Conservation (phyloP, 2,329 filamentous ascomycete genomes). For the Ophiostoma pallidulum region DNA sequence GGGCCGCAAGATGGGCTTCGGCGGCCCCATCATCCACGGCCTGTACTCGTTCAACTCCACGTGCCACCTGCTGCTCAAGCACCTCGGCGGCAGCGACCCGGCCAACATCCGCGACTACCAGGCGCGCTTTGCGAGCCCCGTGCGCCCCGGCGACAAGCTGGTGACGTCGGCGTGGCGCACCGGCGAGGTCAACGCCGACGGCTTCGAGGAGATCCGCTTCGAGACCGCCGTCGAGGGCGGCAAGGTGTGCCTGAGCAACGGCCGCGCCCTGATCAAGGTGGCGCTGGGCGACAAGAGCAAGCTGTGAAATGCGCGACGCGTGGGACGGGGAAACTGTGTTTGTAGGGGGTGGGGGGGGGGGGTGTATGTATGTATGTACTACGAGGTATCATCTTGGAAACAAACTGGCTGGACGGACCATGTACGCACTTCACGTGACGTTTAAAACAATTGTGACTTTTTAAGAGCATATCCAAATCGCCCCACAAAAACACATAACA, state of each 20-base stretch:
- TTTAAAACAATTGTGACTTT: no score
- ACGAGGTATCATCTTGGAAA: slow-evolving; percentile 1
- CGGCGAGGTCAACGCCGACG: slow-evolving; percentile 69
- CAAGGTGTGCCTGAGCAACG: slow-evolving; percentile 82
- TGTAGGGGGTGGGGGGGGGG: no score
- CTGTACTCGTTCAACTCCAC: slow-evolving; percentile 80
- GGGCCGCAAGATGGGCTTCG: slow-evolving; percentile 82
- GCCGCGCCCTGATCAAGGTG: slow-evolving; percentile 66
- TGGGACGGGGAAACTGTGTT: no score
- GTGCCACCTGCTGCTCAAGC: slow-evolving; percentile 61
- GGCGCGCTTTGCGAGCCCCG: slow-evolving; percentile 76
- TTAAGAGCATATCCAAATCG: no score
- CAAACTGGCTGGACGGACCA: no score
- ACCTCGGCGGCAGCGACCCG: slow-evolving; percentile 66
- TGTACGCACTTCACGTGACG: no score
- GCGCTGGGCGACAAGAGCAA: slow-evolving; percentile 52
- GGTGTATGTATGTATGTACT: neutral
- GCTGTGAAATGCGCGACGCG: slow-evolving; percentile 42
- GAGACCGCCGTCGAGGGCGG: slow-evolving; percentile 67
- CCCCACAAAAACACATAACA: no score
- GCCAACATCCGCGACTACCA: slow-evolving; percentile 81
- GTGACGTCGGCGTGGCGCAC: slow-evolving; percentile 74
- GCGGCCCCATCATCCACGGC: slow-evolving; percentile 81
- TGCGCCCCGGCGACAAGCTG: slow-evolving; percentile 74
- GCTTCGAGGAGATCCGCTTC: slow-evolving; percentile 78